phyloP scores from a whole-genome alignment of 805 yeast genomes.

The Candida morakotiae region DNA sequence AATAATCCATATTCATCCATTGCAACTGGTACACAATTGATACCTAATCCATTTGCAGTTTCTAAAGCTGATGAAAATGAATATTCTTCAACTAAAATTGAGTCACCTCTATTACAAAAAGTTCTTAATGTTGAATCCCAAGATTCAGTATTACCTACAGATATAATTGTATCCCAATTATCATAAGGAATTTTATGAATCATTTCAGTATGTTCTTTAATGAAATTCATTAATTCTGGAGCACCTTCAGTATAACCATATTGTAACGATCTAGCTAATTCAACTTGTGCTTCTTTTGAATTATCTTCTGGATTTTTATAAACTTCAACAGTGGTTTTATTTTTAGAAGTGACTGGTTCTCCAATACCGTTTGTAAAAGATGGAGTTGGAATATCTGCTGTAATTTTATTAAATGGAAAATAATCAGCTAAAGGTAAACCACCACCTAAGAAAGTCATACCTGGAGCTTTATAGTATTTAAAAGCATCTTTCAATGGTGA shows the following conservation, averaged over 20 bases:
- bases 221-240: slow-evolving; percentile 59
- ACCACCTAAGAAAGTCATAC: slow-evolving; percentile 87
- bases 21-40: slow-evolving; percentile 64
- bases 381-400: slow-evolving; percentile 69
- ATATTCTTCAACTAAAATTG: slow-evolving; percentile 77
- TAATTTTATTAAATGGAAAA: slow-evolving; percentile 84
- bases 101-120: slow-evolving; percentile 73
- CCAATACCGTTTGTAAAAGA: slow-evolving; percentile 80
- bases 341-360: slow-evolving; percentile 45
- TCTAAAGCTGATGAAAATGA: slow-evolving; percentile 84
- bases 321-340: slow-evolving; percentile 39
- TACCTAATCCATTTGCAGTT: slow-evolving; percentile 70
- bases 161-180: slow-evolving; percentile 68
- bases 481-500: slow-evolving; percentile 85
- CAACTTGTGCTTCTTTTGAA: slow-evolving; percentile 46
- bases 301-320: slow-evolving; percentile 22
- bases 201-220: slow-evolving; percentile 68
- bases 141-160: slow-evolving; percentile 86
- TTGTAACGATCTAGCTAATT: slow-evolving; percentile 82
- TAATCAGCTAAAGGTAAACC: slow-evolving; percentile 89
- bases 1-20: slow-evolving; percentile 78
- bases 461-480: slow-evolving; percentile 68
- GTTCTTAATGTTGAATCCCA: slow-evolving; percentile 83
- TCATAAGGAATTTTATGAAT: slow-evolving; percentile 43
- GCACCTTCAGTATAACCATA: slow-evolving; percentile 87